Conservation (phyloP, 352 stramenopile genomes). For the Globisporangium alternatum region DNA sequence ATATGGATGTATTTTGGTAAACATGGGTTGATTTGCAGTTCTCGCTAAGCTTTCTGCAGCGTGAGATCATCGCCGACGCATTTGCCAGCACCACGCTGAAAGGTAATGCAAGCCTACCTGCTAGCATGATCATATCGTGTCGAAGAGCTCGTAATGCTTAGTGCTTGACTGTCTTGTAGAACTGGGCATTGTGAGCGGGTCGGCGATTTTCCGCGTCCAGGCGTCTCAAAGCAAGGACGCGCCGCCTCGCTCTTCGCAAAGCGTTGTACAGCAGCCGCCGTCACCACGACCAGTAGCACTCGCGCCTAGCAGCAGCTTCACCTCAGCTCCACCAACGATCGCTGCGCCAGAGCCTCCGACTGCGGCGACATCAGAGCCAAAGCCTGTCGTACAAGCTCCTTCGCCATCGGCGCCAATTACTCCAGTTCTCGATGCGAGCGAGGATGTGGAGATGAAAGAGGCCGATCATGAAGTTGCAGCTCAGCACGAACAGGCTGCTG, state of each 20-base stretch:
- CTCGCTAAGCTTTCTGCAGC: constrained; percentile 75
- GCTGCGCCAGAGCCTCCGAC: background rate
- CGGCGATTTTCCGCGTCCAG: constrained; percentile 82
- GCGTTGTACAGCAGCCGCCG: background rate
- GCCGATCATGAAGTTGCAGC: background rate
- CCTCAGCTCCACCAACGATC: background rate
- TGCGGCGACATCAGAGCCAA: background rate
- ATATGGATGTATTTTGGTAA: background rate
- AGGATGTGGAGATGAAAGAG: constrained; percentile 59
- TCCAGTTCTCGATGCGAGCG: constrained; percentile 1
- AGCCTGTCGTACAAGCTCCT: background rate
- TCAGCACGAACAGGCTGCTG: background rate
- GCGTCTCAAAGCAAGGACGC: constrained; percentile 6
- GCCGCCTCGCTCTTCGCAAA: constrained; percentile 4
- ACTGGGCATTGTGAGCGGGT: constrained; percentile 75
- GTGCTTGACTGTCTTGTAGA: constrained; percentile 29
- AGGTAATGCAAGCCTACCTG: constrained; percentile 27
- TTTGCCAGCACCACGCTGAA: constrained; percentile 65
- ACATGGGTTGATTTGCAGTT: constrained; percentile 36
- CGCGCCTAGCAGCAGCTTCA: background rate
- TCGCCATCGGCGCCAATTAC: background rate
- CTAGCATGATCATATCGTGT: background rate
- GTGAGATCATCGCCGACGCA: constrained; percentile 47
- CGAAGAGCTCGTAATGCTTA: background rate
- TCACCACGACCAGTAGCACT: background rate